Base-by-base conservation (phyloP, 2,329 filamentous ascomycete genomes). In the Pyrenochaeta sp. region DNA sequence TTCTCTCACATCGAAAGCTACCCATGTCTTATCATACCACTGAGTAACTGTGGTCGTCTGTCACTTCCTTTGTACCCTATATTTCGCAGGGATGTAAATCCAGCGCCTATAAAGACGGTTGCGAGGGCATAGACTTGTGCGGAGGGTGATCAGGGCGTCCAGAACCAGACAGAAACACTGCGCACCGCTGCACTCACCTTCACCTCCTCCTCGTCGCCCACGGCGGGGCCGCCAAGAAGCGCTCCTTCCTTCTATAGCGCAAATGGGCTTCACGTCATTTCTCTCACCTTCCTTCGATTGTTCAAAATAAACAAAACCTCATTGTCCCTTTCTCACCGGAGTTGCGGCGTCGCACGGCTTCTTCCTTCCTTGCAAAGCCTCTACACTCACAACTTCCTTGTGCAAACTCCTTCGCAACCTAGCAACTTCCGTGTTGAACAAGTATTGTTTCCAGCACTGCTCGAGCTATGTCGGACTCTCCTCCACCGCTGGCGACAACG, bases 241-340 rank as follows among this genome's bases (percentile, higher is more conserved):
- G 53, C 50, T 57, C 46, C 47, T 62, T 54, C 51, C 54, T 36
- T 44, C 51, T 52, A 22, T 48, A 48, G 58, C 57, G 13, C 34
- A 25, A 27, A 43, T 43, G 40, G 43, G 34, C 24, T 34, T 44
- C 25, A 47, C 28, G 55, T 54, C 54, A 15, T 48, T 53, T 24
- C 46, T 42, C 37, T 56, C 51, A 51, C 28, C 28, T 43, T 32
- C 32, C 47, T 6, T 44, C 27, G 24, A 32, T 13, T 52, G 12
- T 34, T 42, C 28, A 22, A 44, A 54, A 25, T 46, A 43, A 50
- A 39, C 15, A 40, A 22, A 7, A 48, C 32, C 45, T 55, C 37
- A 22, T 34, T 24, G 10, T 50, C 22, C 49, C 58, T 56, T 59
- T 51, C 50, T 46, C 39, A 19, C 51, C 46, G 42, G 42, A 30